A percentile compares a stretch with the other conserved stretches of the same genome.
Conservation (phyloP, 306 rosid species). For the Mucuna pruriens region DNA sequence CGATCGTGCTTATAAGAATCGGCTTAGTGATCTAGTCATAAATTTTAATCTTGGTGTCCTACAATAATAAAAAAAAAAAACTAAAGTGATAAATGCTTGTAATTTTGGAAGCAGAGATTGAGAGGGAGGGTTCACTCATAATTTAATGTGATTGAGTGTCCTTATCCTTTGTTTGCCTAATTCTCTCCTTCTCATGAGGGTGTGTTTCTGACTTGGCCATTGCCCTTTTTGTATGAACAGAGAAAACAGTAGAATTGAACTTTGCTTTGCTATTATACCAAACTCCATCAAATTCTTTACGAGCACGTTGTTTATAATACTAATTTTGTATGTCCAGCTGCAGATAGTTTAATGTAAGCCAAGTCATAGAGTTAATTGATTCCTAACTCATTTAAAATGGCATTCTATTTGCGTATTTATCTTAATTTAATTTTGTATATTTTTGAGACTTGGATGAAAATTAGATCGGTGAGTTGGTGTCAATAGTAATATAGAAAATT, state of each 20-base stretch:
- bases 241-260: neutral
- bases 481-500: neutral
- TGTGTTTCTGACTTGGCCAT: neutral
- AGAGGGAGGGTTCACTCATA: neutral
- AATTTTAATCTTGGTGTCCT: no score
- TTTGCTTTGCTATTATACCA: neutral
- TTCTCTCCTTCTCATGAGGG: neutral
- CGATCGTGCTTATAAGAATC: no score
- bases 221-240: neutral
- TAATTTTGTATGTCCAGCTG: neutral
- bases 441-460: neutral
- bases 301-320: neutral
- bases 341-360: neutral
- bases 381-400: neutral
- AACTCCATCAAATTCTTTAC: neutral
- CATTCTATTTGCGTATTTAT: neutral
- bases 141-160: no score
- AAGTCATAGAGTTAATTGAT: no score
- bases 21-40: no score
- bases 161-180: neutral
- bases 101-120: neutral
- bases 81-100: neutral
- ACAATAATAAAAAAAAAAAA: no score
- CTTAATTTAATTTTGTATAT: no score
- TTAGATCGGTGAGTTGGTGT: neutral